These are phyloP conservation scores for Hericium rajendrae DNA, from an alignment of 768 basidiomycete genomes.

Conservation along the genomic window DNA sequence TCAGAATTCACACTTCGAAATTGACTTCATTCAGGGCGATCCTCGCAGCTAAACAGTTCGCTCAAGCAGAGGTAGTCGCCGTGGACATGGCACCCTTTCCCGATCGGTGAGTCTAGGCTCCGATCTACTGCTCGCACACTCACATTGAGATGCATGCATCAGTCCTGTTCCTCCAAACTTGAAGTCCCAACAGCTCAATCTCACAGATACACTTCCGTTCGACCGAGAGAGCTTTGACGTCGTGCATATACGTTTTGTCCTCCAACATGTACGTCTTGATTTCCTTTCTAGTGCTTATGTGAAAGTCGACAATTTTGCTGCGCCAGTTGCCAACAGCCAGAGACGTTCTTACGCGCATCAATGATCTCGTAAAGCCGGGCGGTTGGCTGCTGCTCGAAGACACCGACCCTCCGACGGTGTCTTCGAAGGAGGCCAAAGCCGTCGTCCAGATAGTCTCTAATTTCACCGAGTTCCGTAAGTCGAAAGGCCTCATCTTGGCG, in stretches of 20 bases:
- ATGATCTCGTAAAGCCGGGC: conserved; percentile 16
- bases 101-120: conserved; percentile 8
- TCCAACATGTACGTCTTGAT: conserved; percentile 16
- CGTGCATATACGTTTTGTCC: conserved; percentile 17
- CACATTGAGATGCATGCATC: no score
- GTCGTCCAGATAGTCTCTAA: neutral
- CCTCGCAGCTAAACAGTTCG: conserved; percentile 12
- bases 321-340: conserved; percentile 13
- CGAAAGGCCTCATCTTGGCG: neutral
- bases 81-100: conserved; percentile 14
- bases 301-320: neutral
- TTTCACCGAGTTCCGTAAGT: conserved; percentile 1
- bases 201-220: conserved; percentile 15
- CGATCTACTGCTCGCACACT: no score
- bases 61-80: conserved; percentile 12
- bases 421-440: neutral
- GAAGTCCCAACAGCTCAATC: conserved; percentile 13
- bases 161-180: conserved; percentile 17
- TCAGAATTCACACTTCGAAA: no score
- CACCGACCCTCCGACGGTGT: neutral
- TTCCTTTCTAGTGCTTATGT: no score
- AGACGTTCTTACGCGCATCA: conserved; percentile 9
- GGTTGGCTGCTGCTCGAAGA: conserved; percentile 21
- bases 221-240: conserved; percentile 15
- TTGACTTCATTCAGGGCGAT: conserved; percentile 15